A percentile compares a stretch with the other conserved stretches of the same genome.
Conservation (phyloP, 192 early-diverging fungal species). For the Diversispora epigaea region DNA sequence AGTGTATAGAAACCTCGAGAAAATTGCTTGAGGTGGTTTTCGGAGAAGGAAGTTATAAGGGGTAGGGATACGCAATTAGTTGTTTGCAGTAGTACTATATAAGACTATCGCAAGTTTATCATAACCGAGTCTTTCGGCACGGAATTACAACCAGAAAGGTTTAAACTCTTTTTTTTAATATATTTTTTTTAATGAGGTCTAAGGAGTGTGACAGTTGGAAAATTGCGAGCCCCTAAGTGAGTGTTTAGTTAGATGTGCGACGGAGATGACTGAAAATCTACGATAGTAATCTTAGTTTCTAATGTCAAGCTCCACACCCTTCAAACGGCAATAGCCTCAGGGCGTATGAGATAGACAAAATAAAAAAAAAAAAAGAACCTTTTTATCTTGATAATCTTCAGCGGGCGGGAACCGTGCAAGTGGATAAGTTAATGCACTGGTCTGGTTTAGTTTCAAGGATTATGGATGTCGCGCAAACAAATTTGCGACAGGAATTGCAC, state of each 20-base stretch:
- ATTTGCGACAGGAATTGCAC: constrained; percentile 14
- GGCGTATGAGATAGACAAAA: background rate
- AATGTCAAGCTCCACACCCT: constrained; percentile 19
- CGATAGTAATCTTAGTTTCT: background rate
- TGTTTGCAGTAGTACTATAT: background rate
- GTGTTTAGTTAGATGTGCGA: constrained; percentile 30
- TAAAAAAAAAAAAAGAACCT: background rate
- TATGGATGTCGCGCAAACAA: constrained; percentile 22
- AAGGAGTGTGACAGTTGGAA: constrained; percentile 31
- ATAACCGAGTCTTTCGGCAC: constrained; percentile 31
- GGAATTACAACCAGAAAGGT: constrained; percentile 17
- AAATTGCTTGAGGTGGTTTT: constrained; percentile 3
- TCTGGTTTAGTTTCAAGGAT: background rate
- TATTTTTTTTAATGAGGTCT: constrained; percentile 17
- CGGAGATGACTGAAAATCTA: background rate
- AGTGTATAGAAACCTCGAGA: constrained; percentile 3
- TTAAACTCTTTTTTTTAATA: constrained; percentile 20
- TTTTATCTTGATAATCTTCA: constrained; percentile 24
- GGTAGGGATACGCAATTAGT: background rate
- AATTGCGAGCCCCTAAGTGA: constrained; percentile 32
- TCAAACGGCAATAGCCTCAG: background rate
- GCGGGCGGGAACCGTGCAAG: constrained; percentile 27
- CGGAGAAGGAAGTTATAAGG: background rate
- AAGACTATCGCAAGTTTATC: constrained; percentile 12
- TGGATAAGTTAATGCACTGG: background rate